Evolutionary conservation across 176 grass and related monocot genomes (phyloP).

Genomic region (Eleusine indica): DNA sequence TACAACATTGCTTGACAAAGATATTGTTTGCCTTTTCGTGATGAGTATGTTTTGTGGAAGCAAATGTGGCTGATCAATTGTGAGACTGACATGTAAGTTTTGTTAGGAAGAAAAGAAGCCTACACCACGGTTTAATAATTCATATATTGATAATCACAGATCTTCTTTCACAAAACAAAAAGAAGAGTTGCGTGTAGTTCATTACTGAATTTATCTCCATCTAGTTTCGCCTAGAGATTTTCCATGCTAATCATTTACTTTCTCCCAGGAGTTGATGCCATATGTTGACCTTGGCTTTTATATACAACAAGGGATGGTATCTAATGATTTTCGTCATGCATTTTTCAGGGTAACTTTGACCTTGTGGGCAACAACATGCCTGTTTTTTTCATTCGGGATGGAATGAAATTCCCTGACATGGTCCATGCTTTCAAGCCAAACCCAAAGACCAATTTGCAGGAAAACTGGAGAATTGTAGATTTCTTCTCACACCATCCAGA

Average conservation of each 20-base stretch:
- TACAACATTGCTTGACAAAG: background rate
- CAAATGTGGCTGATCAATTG: background rate
- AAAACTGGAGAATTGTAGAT: constrained; percentile 86
- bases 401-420: constrained; percentile 97
- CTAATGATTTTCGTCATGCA: constrained; percentile 12
- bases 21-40: background rate
- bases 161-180: background rate
- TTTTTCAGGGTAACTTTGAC: constrained; percentile 90
- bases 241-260: background rate
- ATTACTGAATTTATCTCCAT: background rate
- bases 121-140: background rate
- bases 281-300: constrained; percentile 13
- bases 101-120: background rate
- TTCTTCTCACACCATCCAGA: constrained; percentile 96
- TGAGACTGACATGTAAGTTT: background rate
- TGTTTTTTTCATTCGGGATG: constrained; percentile 94
- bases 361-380: constrained; percentile 94
- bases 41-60: background rate
- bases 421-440: constrained; percentile 93
- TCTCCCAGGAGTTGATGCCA: background rate
- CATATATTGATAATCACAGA: background rate
- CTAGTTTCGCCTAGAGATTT: constrained; percentile 12
- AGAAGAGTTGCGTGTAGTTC: background rate
- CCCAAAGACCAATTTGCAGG: constrained; percentile 87
- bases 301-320: background rate